These are phyloP conservation scores for Leccinum fallax DNA, from an alignment of 1,284 basidiomycete species.

Conservation along the genomic window DNA sequence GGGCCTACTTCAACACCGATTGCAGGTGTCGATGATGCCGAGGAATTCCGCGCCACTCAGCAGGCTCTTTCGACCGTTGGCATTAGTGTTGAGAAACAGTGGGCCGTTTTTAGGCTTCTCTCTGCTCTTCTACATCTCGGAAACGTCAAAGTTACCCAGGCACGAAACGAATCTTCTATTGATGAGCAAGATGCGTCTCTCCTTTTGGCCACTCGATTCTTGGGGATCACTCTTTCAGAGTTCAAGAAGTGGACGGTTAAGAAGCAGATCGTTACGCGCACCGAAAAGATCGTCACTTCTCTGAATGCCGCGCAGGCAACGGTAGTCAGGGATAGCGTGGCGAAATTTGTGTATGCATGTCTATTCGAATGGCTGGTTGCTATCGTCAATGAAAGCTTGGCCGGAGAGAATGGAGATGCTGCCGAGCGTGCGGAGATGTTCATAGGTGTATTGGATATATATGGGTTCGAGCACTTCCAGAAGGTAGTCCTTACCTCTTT, in stretches of 20 bases:
- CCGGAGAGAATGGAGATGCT: constrained; percentile 87
- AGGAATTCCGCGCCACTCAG: constrained; percentile 94
- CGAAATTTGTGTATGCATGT: constrained; percentile 98
- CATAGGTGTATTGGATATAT: constrained; percentile 97
- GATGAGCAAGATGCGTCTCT: constrained; percentile 87
- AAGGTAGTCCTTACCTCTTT: constrained; percentile 53
- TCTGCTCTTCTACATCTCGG: constrained; percentile 95
- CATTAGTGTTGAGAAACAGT: constrained; percentile 96
- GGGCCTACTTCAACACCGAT: constrained; percentile 87
- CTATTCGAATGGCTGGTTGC: constrained; percentile 99
- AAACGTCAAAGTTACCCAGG: constrained; percentile 88
- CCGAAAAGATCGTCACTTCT: constrained; percentile 92
- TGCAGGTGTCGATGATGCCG: constrained; percentile 90
- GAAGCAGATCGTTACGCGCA: constrained; percentile 94
- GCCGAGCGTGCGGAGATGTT: constrained; percentile 92
- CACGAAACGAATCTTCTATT: constrained; percentile 83
- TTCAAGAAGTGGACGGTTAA: constrained; percentile 99
- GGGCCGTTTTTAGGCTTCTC: constrained; percentile 95
- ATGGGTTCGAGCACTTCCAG: constrained; percentile 96
- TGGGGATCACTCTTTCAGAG: constrained; percentile 90
- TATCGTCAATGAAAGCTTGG: constrained; percentile 94
- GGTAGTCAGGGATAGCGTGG: constrained; percentile 96
- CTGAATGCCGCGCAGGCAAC: constrained; percentile 89
- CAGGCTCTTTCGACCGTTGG: constrained; percentile 96
- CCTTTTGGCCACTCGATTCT: constrained; percentile 81